Percentiles rank a stretch among this genome's conserved stretches.
phyloP scores from a whole-genome alignment of 164 flowering plant genomes.

The Warburgia ugandensis region DNA sequence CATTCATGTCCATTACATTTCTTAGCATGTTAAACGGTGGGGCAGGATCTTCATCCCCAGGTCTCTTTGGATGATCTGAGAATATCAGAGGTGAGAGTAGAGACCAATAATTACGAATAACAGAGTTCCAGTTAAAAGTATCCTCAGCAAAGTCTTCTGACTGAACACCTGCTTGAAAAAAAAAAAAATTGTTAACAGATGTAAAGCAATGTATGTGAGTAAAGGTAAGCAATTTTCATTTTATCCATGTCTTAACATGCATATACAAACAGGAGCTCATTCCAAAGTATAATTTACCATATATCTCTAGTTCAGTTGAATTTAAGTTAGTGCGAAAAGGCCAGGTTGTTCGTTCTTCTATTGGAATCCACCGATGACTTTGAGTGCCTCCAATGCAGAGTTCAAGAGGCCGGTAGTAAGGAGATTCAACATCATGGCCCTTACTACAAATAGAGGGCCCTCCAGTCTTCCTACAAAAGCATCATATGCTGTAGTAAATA shows the following conservation, averaged over 20 bases:
- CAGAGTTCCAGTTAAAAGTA: slow-evolving; percentile 42
- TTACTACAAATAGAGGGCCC: slow-evolving; percentile 64
- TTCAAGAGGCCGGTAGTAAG: slow-evolving; percentile 78
- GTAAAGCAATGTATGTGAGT: background rate
- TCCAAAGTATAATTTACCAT: slow-evolving; percentile 48
- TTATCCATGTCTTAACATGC: no score
- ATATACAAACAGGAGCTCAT: no score
- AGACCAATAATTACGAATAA: slow-evolving; percentile 82
- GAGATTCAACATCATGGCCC: slow-evolving; percentile 74
- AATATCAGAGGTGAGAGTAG: slow-evolving; percentile 89
- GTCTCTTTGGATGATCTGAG: slow-evolving; percentile 99
- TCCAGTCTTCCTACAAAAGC: slow-evolving; percentile 57
- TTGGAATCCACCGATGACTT: slow-evolving; percentile 83
- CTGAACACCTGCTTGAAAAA: slow-evolving; percentile 45
- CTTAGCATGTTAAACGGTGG: slow-evolving; percentile 96
- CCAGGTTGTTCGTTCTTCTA: slow-evolving; percentile 63
- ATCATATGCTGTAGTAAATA: slow-evolving; percentile 12
- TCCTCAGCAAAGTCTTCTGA: slow-evolving; percentile 72
- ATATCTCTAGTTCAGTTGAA: slow-evolving; percentile 50
- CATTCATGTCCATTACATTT: slow-evolving; percentile 98
- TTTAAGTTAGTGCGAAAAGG: slow-evolving; percentile 63
- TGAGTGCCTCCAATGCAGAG: slow-evolving; percentile 46
- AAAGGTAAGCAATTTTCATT: no score
- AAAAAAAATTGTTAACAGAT: background rate
- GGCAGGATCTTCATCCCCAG: slow-evolving; percentile 97